Percentiles rank a stretch among this genome's conserved stretches.
Evolutionary conservation across 176 grass and related monocot genomes (phyloP).

Genomic region (Cenchrus fungigraminus): DNA sequence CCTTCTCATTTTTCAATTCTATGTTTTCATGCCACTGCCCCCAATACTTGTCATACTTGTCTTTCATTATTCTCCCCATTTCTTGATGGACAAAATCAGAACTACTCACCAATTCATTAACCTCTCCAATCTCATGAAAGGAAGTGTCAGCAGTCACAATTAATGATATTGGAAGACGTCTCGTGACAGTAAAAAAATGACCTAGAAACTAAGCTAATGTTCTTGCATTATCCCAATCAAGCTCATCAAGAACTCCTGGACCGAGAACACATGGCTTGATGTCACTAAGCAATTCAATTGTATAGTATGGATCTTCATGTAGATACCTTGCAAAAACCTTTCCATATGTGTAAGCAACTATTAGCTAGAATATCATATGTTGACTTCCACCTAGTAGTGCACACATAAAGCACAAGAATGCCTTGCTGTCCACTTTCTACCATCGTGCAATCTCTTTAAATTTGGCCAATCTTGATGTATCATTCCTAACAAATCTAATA

Average conservation of each 20-base stretch:
- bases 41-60: background rate
- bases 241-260: background rate
- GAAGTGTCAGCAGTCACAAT: background rate
- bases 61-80: background rate
- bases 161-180: background rate
- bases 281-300: background rate
- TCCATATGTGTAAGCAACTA: too few species aligned
- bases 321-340: too few species aligned
- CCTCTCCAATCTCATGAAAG: background rate
- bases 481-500: too few species aligned
- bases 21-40: background rate
- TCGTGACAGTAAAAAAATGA: background rate
- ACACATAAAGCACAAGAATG: too few species aligned
- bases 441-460: too few species aligned
- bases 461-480: too few species aligned
- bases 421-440: too few species aligned
- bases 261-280: background rate
- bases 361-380: too few species aligned
- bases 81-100: background rate
- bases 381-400: too few species aligned
- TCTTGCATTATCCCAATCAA: background rate
- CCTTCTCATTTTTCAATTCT: background rate
- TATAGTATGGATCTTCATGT: background rate
- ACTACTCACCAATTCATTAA: background rate
- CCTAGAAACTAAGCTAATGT: background rate